phyloP scores from a whole-genome alignment of 2,329 filamentous ascomycete genomes.

The Aspergillus tubingensis region DNA sequence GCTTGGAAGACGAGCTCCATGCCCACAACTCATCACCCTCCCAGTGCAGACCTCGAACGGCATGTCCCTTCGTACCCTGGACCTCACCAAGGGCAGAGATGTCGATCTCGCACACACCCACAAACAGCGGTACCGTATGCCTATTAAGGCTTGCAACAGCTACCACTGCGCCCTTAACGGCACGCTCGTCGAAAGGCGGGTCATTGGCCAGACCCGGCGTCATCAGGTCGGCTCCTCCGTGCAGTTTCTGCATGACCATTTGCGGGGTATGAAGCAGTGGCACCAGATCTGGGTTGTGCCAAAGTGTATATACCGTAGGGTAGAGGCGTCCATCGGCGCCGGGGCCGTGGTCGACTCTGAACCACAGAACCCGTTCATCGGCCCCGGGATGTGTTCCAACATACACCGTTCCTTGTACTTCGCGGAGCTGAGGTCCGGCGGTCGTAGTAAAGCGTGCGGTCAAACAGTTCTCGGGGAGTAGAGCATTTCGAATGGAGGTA shows the following conservation, averaged over 20 bases:
- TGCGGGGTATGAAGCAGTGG: slow-evolving; percentile 66
- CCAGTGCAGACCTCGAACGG: slow-evolving; percentile 68
- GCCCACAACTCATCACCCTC: slow-evolving; percentile 69
- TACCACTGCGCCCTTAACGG: slow-evolving; percentile 63
- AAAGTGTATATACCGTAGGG: slow-evolving; percentile 64
- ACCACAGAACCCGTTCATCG: slow-evolving; percentile 65
- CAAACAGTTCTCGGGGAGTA: slow-evolving; percentile 64
- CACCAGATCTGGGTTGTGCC: slow-evolving; percentile 62
- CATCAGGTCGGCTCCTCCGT: slow-evolving; percentile 68
- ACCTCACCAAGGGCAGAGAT: slow-evolving; percentile 57
- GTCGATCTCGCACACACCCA: slow-evolving; percentile 67
- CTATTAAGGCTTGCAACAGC: slow-evolving; percentile 62
- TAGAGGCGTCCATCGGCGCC: slow-evolving; percentile 45
- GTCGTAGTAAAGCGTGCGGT: slow-evolving; percentile 68
- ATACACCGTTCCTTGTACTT: slow-evolving; percentile 65
- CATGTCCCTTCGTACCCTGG: slow-evolving; percentile 64
- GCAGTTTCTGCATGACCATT: slow-evolving; percentile 61
- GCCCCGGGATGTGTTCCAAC: slow-evolving; percentile 60
- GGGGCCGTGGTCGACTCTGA: slow-evolving; percentile 59
- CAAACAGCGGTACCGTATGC: slow-evolving; percentile 63
- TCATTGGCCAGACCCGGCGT: slow-evolving; percentile 66
- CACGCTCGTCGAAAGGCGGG: slow-evolving; percentile 62
- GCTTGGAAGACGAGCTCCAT: slow-evolving; percentile 58
- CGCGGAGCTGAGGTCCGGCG: slow-evolving; percentile 60
- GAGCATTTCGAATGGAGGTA: slow-evolving; percentile 56